phyloP scores from a whole-genome alignment of 805 yeast species.

The Yamadazyma sp. region DNA sequence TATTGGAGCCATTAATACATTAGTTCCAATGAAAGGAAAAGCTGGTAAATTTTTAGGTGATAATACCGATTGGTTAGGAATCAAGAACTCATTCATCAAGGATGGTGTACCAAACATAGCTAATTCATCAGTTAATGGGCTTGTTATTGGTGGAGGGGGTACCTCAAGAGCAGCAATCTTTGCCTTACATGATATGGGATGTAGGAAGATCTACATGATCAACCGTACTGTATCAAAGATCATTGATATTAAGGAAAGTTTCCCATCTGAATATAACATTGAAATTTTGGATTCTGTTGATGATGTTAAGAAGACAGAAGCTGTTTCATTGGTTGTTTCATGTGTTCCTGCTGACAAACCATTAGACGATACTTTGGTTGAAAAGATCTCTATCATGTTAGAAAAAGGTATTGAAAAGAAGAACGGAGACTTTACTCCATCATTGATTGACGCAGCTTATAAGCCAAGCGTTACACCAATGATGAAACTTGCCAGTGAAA shows the following conservation, averaged over 20 bases:
- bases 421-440: constrained; percentile 43
- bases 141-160: constrained; percentile 96
- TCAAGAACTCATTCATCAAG: constrained; percentile 60
- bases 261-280: constrained; percentile 61
- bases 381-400: constrained; percentile 48
- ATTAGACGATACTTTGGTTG: constrained; percentile 49
- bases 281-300: constrained; percentile 50
- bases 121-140: constrained; percentile 48
- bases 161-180: constrained; percentile 93
- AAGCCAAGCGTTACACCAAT: constrained; percentile 85
- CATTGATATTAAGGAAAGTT: constrained; percentile 51
- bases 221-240: constrained; percentile 77
- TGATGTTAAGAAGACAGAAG: constrained; percentile 41
- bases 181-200: constrained; percentile 79
- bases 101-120: constrained; percentile 55
- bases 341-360: constrained; percentile 84
- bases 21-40: constrained; percentile 42
- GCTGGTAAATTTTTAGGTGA: constrained; percentile 62
- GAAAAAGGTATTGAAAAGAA: constrained; percentile 31
- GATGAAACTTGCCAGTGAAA: constrained; percentile 68
- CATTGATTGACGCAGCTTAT: constrained; percentile 89
- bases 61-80: constrained; percentile 96
- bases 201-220: constrained; percentile 68
- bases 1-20: constrained; percentile 96
- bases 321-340: constrained; percentile 62